Conservation (phyloP, 176 grass and related monocot species). For the Melocanna baccifera region DNA sequence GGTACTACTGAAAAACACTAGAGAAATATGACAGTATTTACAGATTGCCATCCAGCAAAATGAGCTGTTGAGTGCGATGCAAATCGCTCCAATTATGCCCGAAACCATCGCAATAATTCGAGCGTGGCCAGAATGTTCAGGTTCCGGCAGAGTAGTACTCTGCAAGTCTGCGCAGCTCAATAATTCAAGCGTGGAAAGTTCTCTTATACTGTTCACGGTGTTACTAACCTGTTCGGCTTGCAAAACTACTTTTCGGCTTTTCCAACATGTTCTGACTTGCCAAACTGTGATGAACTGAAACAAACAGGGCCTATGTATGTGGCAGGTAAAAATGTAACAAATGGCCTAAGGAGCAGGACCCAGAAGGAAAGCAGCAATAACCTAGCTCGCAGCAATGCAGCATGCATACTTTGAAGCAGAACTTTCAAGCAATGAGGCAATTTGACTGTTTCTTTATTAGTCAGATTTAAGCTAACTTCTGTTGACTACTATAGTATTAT, state of each 20-base stretch:
- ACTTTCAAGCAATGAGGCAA: not conserved
- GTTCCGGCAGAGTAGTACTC: not conserved
- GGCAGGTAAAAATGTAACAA: not conserved
- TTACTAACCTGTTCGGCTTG: no score
- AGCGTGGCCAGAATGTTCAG: conserved; percentile 26
- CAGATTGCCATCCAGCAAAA: not conserved
- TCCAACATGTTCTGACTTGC: not conserved
- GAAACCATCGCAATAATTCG: conserved; percentile 15
- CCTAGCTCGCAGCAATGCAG: not conserved
- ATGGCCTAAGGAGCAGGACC: not conserved
- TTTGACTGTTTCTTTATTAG: not conserved
- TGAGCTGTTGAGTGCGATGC: conserved; percentile 14
- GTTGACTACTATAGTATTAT: conserved; percentile 14
- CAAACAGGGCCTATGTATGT: no score
- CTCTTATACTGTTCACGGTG: conserved; percentile 26
- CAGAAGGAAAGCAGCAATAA: conserved; percentile 1
- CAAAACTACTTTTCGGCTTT: conserved; percentile 17
- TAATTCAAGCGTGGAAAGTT: conserved; percentile 25
- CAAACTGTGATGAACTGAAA: not conserved
- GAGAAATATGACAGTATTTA: not conserved
- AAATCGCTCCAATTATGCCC: conserved; percentile 18
- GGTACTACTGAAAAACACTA: not conserved
- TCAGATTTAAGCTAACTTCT: not conserved
- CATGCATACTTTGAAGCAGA: conserved; percentile 10
- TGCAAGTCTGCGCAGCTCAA: conserved; percentile 10